phyloP scores from a whole-genome alignment of 2,329 filamentous ascomycete species.

The Exophiala mesophila region DNA sequence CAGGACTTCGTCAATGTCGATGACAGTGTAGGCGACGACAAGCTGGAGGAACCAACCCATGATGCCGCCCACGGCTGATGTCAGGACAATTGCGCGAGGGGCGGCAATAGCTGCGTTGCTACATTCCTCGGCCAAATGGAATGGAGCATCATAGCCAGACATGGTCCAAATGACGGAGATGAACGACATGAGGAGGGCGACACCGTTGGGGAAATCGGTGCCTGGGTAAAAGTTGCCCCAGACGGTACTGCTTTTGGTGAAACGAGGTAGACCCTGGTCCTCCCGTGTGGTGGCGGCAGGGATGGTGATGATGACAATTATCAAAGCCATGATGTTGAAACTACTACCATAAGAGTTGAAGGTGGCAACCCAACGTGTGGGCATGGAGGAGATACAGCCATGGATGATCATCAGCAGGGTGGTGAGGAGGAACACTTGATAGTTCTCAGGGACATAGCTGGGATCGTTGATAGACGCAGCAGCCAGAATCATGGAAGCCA shows the following conservation, averaged over 20 bases:
- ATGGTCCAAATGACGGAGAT: constrained; percentile 66
- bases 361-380: constrained; percentile 64
- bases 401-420: constrained; percentile 64
- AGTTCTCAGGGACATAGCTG: constrained; percentile 58
- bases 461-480: constrained; percentile 65
- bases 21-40: constrained; percentile 67
- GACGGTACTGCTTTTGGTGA: constrained; percentile 54
- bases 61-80: constrained; percentile 59
- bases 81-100: constrained; percentile 67
- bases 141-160: constrained; percentile 63
- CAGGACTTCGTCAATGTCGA: constrained; percentile 56
- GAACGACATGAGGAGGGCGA: constrained; percentile 67
- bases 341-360: constrained; percentile 67
- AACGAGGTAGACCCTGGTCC: constrained; percentile 52
- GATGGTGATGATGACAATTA: constrained; percentile 65
- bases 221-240: constrained; percentile 63
- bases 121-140: constrained; percentile 71
- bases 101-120: constrained; percentile 66
- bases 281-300: constrained; percentile 53
- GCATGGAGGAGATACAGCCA: constrained; percentile 62
- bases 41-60: constrained; percentile 71
- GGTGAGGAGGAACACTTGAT: constrained; percentile 65
- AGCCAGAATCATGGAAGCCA: constrained; percentile 66
- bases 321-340: constrained; percentile 64
- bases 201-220: constrained; percentile 63